These are phyloP conservation scores for Raphanus raphanistrum DNA, from an alignment of 345 rosid species.

Conservation along the genomic window DNA sequence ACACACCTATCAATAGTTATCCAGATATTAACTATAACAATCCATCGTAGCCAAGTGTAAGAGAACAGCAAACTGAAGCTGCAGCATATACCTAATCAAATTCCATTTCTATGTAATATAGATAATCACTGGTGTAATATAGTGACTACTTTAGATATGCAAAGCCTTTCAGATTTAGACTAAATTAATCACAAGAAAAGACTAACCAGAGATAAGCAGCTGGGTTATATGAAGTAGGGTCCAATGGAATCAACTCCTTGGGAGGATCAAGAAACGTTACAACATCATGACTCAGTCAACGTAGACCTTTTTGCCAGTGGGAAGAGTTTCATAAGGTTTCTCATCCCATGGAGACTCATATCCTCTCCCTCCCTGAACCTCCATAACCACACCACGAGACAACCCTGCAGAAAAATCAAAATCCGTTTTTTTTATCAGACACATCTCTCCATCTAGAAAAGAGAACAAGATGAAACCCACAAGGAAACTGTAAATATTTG, in stretches of 20 bases:
- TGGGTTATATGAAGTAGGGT: constrained; percentile 69
- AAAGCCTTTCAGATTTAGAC: neutral
- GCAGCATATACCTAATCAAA: neutral
- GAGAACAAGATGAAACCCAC: constrained; percentile 5
- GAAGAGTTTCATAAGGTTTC: constrained; percentile 59
- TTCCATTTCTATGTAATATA: neutral
- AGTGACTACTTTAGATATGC: neutral
- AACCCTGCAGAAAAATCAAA: constrained; percentile 15
- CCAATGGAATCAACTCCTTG: constrained; percentile 71
- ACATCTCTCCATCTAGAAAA: neutral
- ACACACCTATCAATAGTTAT: neutral
- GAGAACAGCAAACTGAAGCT: neutral
- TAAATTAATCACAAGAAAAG: constrained; percentile 5
- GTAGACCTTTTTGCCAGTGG: constrained; percentile 54
- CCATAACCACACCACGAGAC: constrained; percentile 29
- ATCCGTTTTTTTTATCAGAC: neutral
- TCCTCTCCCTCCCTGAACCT: constrained; percentile 35
- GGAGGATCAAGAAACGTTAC: constrained; percentile 78
- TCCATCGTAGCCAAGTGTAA: neutral
- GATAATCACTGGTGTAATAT: neutral
- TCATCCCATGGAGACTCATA: constrained; percentile 63
- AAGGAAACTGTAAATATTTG: neutral
- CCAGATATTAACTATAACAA: neutral
- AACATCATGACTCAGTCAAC: constrained; percentile 74
- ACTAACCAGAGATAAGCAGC: constrained; percentile 81